Percentiles rank a stretch among this genome's conserved stretches.
Evolutionary conservation across 1,139 yeast genomes (phyloP).

Genomic region (Yamadazyma taylorii): DNA sequence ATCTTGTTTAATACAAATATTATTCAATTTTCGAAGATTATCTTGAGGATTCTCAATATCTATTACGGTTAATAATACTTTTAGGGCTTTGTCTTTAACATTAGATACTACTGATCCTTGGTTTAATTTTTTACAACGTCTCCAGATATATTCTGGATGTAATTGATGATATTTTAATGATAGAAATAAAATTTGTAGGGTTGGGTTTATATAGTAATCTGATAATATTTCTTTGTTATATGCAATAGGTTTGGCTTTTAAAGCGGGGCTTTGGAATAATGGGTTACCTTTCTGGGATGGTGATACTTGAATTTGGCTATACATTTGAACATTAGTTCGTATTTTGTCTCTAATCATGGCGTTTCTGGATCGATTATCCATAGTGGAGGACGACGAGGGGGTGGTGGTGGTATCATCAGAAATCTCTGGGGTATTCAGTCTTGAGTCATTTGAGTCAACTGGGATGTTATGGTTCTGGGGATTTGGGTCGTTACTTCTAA

Average conservation of each 20-base stretch:
- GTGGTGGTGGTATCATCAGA: too few relatives aligned
- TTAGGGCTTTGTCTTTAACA: conserved; percentile 42
- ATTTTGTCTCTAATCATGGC: not conserved
- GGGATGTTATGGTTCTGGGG: too few relatives aligned
- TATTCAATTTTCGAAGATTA: conserved; percentile 65
- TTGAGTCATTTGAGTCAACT: too few relatives aligned
- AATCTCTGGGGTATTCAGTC: too few relatives aligned
- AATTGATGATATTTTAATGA: conserved; percentile 81
- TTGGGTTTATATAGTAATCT: conserved; percentile 68
- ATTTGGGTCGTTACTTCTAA: too few relatives aligned
- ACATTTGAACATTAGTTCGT: conserved; percentile 19
- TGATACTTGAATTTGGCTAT: conserved; percentile 23
- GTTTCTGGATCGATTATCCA: not conserved
- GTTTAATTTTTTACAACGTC: conserved; percentile 57
- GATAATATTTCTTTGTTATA: conserved; percentile 39
- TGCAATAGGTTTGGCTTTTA: conserved; percentile 40
- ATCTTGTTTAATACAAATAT: conserved; percentile 68
- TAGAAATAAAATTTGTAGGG: conserved; percentile 68
- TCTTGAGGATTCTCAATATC: conserved; percentile 79
- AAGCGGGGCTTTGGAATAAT: conserved; percentile 34
- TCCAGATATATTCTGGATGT: conserved; percentile 83
- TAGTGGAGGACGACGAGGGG: too few relatives aligned
- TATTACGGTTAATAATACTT: conserved; percentile 69
- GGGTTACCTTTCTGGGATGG: conserved; percentile 48
- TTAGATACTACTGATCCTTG: conserved; percentile 26